Base-by-base conservation (phyloP, 768 basidiomycete genomes). In the Naganishia antarctica region DNA sequence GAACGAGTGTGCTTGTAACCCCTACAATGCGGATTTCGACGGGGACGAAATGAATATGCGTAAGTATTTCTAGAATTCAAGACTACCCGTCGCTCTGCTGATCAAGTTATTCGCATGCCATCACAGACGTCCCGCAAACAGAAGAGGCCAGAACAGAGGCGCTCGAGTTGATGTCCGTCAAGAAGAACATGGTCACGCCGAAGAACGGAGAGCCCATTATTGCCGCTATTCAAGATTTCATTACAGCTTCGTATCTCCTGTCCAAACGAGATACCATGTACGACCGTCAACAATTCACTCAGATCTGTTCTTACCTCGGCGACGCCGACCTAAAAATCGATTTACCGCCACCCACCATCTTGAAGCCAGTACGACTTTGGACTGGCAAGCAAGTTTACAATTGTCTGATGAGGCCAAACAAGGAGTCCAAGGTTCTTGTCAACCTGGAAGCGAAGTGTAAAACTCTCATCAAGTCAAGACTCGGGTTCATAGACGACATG, bases 11-110 rank as follows among this genome's bases (percentile, higher is more conserved):
- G 96, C 97, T 9, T 99, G 96, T 79, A 92, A 90, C 49, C 96
- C 96, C 8, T 98, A 97, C 79, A 97, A 97, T 74, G 96, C 96
- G 51, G 96, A 99, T 81, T 99, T 99, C 69, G 96, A 99, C 75
- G 96, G 96, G 66, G 96, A 99, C 75, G 96, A 99, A 77, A 99
- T 99, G 96, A 99, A 99, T 79, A 81, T 99, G 71, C 96, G 94
- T 93, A 72, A 71, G 90, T 73, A 11, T 43, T 3, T 75, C 29
- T 8, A 29, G 28, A 3, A 57, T 46, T 16, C 2, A 26, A 16
- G 46, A 25, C n/a, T n/a, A n/a, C n/a, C n/a, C n/a, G n/a, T n/a
- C n/a, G n/a, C n/a, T n/a, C n/a, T n/a, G n/a, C n/a, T n/a, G n/a
- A n/a, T n/a, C n/a, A n/a, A n/a, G n/a, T 25, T 6, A n/a, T 47